phyloP scores from a whole-genome alignment of 345 rosid species.

The Linum trigynum region DNA sequence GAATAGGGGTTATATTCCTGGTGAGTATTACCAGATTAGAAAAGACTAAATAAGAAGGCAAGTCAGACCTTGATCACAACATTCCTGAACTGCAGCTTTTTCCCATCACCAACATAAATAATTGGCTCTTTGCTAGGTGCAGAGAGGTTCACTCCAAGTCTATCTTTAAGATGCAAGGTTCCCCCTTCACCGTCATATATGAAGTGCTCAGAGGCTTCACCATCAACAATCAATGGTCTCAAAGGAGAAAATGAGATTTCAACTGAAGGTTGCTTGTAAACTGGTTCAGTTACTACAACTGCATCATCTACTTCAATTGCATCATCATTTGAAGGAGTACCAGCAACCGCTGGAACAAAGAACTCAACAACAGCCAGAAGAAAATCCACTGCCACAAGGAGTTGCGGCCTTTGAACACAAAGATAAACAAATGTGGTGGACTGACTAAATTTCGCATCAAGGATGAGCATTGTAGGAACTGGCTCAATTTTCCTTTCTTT shows the following conservation, averaged over 20 bases:
- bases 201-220: constrained; percentile 60
- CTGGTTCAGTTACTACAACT: constrained; percentile 50
- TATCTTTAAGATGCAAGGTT: constrained; percentile 56
- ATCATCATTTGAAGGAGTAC: constrained; percentile 59
- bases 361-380: constrained; percentile 84
- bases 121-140: constrained; percentile 63
- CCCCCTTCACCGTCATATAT: constrained; percentile 93
- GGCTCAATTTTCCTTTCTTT: constrained; percentile 34
- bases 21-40: background rate
- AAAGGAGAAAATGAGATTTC: constrained; percentile 65
- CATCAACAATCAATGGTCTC: constrained; percentile 78
- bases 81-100: constrained; percentile 74
- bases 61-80: constrained; percentile 59
- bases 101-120: constrained; percentile 70
- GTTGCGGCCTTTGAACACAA: constrained; percentile 82
- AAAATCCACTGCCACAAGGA: constrained; percentile 95
- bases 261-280: constrained; percentile 49
- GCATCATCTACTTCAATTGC: constrained; percentile 44
- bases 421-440: constrained; percentile 48
- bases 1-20: background rate
- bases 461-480: constrained; percentile 80
- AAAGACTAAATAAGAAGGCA: constrained; percentile 2
- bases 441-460: constrained; percentile 77
- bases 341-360: constrained; percentile 73
- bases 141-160: constrained; percentile 49